A percentile compares a stretch with the other conserved stretches of the same genome.
Conservation (phyloP, 352 stramenopile genomes). For the Salisapilia sapeloensis region DNA sequence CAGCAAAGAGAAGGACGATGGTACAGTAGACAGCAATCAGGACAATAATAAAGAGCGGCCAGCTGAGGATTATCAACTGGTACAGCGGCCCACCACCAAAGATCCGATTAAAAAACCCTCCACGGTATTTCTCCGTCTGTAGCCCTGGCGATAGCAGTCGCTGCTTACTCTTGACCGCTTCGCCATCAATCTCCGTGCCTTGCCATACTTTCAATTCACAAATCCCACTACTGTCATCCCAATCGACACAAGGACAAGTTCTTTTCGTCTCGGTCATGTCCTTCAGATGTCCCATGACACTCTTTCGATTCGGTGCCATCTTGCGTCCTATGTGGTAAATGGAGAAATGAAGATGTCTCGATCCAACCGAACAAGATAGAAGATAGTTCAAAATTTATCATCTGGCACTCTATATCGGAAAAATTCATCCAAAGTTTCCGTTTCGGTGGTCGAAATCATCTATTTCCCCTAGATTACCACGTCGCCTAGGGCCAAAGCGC, state of each 20-base stretch:
- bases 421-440: too few relatives aligned
- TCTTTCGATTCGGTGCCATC: too few relatives aligned
- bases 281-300: too few relatives aligned
- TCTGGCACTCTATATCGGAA: too few relatives aligned
- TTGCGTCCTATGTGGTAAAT: too few relatives aligned
- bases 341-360: too few relatives aligned
- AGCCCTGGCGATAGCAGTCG: slow-evolving; percentile 19
- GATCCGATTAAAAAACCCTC: slow-evolving; percentile 13
- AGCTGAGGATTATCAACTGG: slow-evolving; percentile 24
- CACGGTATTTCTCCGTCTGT: slow-evolving; percentile 28
- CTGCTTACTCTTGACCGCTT: slow-evolving; percentile 3
- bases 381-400: too few relatives aligned
- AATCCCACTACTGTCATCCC: slow-evolving; percentile 12
- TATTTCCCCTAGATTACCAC: too few relatives aligned
- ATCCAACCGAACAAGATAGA: too few relatives aligned
- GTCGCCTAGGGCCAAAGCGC: too few relatives aligned
- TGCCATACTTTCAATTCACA: slow-evolving; percentile 37
- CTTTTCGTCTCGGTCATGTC: too few relatives aligned
- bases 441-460: too few relatives aligned
- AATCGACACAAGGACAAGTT: slow-evolving; percentile 13
- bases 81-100: slow-evolving; percentile 22
- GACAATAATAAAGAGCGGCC: slow-evolving; percentile 19
- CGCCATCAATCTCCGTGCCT: slow-evolving; percentile 23
- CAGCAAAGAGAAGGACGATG: slow-evolving; percentile 23
- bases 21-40: slow-evolving; percentile 28